Evolutionary conservation across 2,329 filamentous ascomycete species (phyloP).

Genomic region (Claviceps purpurea): DNA sequence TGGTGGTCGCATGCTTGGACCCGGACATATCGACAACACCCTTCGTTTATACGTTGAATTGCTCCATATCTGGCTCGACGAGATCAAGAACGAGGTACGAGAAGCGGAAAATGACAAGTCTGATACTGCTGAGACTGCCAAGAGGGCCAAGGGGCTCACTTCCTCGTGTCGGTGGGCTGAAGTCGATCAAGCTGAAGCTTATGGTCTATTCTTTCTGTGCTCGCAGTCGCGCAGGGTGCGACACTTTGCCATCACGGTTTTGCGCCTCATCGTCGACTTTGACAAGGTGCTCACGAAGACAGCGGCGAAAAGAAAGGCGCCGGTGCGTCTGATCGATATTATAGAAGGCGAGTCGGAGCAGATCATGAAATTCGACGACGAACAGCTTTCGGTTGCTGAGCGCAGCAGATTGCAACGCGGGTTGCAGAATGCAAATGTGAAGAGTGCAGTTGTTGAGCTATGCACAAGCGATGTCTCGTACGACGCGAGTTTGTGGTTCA

Average conservation of each 20-base stretch:
- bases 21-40: constrained; percentile 89
- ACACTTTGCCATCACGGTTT: constrained; percentile 79
- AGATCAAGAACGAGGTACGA: constrained; percentile 75
- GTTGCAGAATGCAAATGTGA: constrained; percentile 68
- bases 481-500: constrained; percentile 92
- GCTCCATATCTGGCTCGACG: constrained; percentile 93
- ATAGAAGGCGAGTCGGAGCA: constrained; percentile 79
- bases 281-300: constrained; percentile 74
- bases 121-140: constrained; percentile 52
- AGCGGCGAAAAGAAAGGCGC: constrained; percentile 43
- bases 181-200: constrained; percentile 92
- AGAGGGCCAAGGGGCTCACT: constrained; percentile 65
- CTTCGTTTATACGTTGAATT: constrained; percentile 86
- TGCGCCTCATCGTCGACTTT: constrained; percentile 86
- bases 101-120: constrained; percentile 53
- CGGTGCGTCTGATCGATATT: constrained; percentile 71
- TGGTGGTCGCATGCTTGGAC: constrained; percentile 89
- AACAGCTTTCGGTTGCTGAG: constrained; percentile 82
- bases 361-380: constrained; percentile 85
- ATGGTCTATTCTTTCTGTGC: constrained; percentile 92
- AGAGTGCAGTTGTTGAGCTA: constrained; percentile 80
- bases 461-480: constrained; percentile 94
- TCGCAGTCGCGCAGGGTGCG: constrained; percentile 87
- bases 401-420: constrained; percentile 83
- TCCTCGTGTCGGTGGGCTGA: constrained; percentile 80